A percentile compares a stretch with the other conserved stretches of the same genome.
Evolutionary conservation across 257 asterid species (phyloP).

Genomic region (Jacaranda mimosifolia): DNA sequence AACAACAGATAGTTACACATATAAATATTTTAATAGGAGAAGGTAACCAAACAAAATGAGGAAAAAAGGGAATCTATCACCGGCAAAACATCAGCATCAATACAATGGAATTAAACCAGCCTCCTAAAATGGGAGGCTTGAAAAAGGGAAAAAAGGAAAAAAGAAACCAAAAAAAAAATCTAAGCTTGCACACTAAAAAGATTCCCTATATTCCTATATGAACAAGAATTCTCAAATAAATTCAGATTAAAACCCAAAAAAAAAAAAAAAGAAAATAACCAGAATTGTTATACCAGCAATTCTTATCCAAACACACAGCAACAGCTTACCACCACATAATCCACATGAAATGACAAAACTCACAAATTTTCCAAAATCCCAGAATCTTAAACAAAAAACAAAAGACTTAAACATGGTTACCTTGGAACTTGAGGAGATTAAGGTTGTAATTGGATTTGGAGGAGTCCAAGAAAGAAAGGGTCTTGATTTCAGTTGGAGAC

Average conservation of each 20-base stretch:
- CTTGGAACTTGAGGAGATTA: constrained; percentile 61
- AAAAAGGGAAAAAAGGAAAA: neutral
- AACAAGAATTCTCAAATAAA: constrained; percentile 19
- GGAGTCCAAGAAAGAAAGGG: constrained; percentile 83
- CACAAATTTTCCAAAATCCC: constrained; percentile 9
- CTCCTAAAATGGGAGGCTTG: constrained; percentile 18
- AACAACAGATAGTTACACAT: neutral
- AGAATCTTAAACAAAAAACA: constrained; percentile 25
- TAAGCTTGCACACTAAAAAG: constrained; percentile 4
- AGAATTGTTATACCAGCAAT: constrained; percentile 10
- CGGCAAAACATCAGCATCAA: constrained; percentile 37
- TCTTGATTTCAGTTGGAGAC: constrained; percentile 73
- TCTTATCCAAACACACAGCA: constrained; percentile 31
- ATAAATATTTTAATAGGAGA: constrained; percentile 2
- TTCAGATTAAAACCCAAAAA: neutral
- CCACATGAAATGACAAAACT: neutral
- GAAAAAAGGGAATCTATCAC: constrained; percentile 21
- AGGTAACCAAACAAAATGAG: neutral
- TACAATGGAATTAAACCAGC: constrained; percentile 15
- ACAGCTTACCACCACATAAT: constrained; percentile 28
- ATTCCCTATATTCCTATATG: constrained; percentile 10
- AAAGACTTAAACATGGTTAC: constrained; percentile 4
- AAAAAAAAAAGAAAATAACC: neutral
- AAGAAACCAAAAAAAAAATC: neutral
- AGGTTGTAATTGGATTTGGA: constrained; percentile 68